A percentile compares a stretch with the other conserved stretches of the same genome.
These are phyloP conservation scores for Pisolithus sp. DNA, from an alignment of 768 basidiomycete species.

Conservation along the genomic window DNA sequence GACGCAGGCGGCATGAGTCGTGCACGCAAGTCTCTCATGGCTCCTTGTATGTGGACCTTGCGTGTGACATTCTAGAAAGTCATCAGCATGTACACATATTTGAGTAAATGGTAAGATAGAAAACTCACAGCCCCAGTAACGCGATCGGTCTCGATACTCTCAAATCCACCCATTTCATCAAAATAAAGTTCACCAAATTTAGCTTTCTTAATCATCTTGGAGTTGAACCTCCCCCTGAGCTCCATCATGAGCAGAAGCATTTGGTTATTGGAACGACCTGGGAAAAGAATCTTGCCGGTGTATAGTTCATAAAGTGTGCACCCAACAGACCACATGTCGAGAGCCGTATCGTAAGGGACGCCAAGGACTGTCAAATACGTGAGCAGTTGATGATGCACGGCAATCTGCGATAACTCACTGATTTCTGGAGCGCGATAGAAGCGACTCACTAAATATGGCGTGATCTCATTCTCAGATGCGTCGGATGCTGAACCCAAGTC, in stretches of 20 bases:
- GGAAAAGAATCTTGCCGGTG: constrained; percentile 96
- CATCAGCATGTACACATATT: constrained; percentile 13
- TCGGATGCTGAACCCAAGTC: constrained; percentile 97
- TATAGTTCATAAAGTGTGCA: constrained; percentile 96
- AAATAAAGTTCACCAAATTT: constrained; percentile 91
- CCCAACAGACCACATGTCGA: constrained; percentile 96
- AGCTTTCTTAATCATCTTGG: constrained; percentile 90
- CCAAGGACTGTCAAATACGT: constrained; percentile 66
- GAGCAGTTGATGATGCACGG: constrained; percentile 7
- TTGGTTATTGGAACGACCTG: constrained; percentile 94
- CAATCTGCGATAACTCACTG: constrained; percentile 48
- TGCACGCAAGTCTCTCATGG: constrained; percentile 72
- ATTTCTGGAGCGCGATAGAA: constrained; percentile 99
- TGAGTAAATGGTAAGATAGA: constrained; percentile 1
- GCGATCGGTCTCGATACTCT: constrained; percentile 76
- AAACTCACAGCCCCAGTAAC: constrained; percentile 74
- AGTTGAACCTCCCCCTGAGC: constrained; percentile 87
- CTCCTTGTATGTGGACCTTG: constrained; percentile 79
- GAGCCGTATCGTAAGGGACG: constrained; percentile 85
- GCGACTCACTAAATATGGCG: constrained; percentile 93
- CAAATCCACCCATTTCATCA: constrained; percentile 86
- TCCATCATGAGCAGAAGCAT: constrained; percentile 99
- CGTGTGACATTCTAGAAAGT: constrained; percentile 63
- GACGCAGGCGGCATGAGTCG: constrained; percentile 76
- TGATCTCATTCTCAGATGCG: constrained; percentile 91